Evolutionary conservation across 345 rosid genomes (phyloP), one percentile per base, ranked within the genome.

Genomic region (Syzygium aqueum): DNA sequence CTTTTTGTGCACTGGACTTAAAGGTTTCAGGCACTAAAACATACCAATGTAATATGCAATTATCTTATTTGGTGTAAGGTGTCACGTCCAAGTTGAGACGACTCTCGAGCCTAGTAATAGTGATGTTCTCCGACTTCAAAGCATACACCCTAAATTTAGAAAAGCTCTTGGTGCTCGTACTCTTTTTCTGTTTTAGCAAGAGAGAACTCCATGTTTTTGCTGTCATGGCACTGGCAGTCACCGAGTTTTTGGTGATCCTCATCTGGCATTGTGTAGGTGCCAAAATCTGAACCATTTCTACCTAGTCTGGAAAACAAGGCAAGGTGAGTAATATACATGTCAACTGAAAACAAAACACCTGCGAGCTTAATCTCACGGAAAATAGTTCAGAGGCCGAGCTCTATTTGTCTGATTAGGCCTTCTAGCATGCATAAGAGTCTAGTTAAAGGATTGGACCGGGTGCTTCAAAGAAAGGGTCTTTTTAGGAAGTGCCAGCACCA

Each of bases 361-460:
- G 28, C 28, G 15, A 25, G 2, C 3, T 57, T 10, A 57, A 25
- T 57, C n/a, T 56, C 11, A 22, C 23, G 61, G n/a, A 56, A 59
- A 30, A 17, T 33, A 37, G 87, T 5, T 61, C 56, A 86, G 30
- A 50, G 7, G 17, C 7, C 21, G 2, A 63, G 84, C 85, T 25
- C 56, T 25, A 3, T n/a, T 51, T 23, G 21, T 4, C 51, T 50
- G 57, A 51, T 2, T 51, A 7, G 53, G 11, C 40, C 85, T 33
- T 14, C 11, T 21, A 2, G 25, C 33, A 27, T 51, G 4, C 77
- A 30, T 1, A 2, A 1, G 77, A 65, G 22, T 3, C 16, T 65
- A 3, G 22, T 30, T 1, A 7, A 30, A 65, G 7, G 11, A 0
- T 14, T 65, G 5, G 5, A 6, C 2, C 15, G 3, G 77, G 1